These are phyloP conservation scores for Blastobotrys petasosporus DNA, from an alignment of 1,139 yeast genomes.

Conservation along the genomic window DNA sequence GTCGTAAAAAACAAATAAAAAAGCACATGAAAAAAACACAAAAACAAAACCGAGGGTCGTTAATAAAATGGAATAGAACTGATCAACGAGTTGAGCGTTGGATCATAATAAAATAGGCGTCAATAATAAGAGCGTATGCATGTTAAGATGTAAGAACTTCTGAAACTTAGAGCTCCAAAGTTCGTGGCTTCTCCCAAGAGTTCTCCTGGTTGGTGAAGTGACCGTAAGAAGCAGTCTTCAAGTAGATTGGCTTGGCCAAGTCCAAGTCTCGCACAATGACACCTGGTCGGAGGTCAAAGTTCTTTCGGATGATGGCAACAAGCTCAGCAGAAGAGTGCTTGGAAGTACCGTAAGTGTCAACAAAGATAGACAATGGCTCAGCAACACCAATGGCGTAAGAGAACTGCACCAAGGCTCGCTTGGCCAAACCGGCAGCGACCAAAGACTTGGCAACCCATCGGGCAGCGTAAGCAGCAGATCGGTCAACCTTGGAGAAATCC, in stretches of 20 bases:
- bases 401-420: constrained; percentile 96
- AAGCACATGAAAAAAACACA: background rate
- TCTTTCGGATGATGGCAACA: constrained; percentile 82
- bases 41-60: constrained; percentile 8
- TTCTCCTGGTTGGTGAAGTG: constrained; percentile 99
- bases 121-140: background rate
- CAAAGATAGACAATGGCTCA: constrained; percentile 95
- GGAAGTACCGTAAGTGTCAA: constrained; percentile 97
- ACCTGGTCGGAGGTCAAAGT: constrained; percentile 99
- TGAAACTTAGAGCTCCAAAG: constrained; percentile 57
- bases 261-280: constrained; percentile 93
- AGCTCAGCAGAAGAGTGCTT: constrained; percentile 81
- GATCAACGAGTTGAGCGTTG: constrained; percentile 29
- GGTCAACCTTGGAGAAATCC: constrained; percentile 99
- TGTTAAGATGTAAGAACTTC: background rate
- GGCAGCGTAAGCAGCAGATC: constrained; percentile 99
- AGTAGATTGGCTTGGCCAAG: constrained; percentile 97
- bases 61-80: constrained; percentile 14
- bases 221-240: constrained; percentile 98
- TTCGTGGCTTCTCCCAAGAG: constrained; percentile 98
- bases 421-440: constrained; percentile 89
- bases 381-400: constrained; percentile 99
- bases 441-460: constrained; percentile 99
- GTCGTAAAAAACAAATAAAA: constrained; percentile 1
- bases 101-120: constrained; percentile 9